Conservation (phyloP, 805 yeast species). For the Candida boidinii region DNA sequence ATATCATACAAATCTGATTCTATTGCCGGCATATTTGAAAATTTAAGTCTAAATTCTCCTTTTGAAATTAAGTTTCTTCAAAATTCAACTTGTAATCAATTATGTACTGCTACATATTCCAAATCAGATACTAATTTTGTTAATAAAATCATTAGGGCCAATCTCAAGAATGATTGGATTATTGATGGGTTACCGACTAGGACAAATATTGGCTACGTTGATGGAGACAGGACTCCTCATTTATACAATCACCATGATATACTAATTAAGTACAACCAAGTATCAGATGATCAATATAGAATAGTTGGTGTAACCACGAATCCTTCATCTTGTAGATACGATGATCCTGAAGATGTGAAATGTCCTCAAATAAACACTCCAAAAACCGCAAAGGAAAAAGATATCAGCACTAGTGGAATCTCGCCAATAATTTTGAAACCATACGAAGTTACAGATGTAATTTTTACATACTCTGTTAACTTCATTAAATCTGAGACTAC, state of each 20-base stretch:
- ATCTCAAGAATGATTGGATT: constrained; percentile 86
- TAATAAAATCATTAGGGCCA: constrained; percentile 69
- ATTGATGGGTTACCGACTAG: constrained; percentile 95
- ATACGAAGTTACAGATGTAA: constrained; percentile 45
- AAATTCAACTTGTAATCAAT: constrained; percentile 53
- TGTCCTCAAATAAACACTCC: constrained; percentile 15
- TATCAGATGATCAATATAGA: constrained; percentile 59
- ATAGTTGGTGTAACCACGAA: constrained; percentile 85
- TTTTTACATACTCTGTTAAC: constrained; percentile 72
- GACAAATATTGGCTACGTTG: constrained; percentile 55
- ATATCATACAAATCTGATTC: constrained; percentile 77
- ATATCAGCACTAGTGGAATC: constrained; percentile 11
- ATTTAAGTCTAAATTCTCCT: constrained; percentile 90
- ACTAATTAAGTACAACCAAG: constrained; percentile 71
- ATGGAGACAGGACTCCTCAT: constrained; percentile 43
- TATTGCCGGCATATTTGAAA: constrained; percentile 92
- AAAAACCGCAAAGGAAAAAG: neutral
- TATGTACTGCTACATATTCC: constrained; percentile 58
- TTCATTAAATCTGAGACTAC: constrained; percentile 64
- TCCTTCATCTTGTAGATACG: constrained; percentile 45
- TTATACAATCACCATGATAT: constrained; percentile 78
- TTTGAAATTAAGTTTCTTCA: constrained; percentile 72
- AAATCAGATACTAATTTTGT: constrained; percentile 66
- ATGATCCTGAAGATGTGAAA: constrained; percentile 5
- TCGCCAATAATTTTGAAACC: constrained; percentile 40